Evolutionary conservation across 192 early-diverging fungal genomes (phyloP).

Genomic region (Fimicolochytrium jonesii): DNA sequence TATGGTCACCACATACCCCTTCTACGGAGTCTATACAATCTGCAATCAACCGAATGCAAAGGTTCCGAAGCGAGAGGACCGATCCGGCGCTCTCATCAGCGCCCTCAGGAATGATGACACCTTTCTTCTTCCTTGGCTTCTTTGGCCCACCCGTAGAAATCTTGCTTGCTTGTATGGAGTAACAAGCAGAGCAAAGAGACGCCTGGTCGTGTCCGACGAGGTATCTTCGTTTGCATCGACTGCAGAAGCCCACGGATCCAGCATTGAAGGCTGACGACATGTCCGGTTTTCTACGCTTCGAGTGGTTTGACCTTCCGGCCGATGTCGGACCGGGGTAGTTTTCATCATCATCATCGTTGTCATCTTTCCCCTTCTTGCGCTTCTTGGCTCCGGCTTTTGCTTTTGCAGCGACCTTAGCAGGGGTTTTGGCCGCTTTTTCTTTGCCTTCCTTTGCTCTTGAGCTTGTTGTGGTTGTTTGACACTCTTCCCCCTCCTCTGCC

Average conservation of each 20-base stretch:
- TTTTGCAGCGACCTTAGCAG: background rate
- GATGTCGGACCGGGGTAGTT: background rate
- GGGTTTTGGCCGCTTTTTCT: no score
- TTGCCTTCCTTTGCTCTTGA: background rate
- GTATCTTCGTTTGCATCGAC: conserved; percentile 21
- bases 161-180: conserved; percentile 7
- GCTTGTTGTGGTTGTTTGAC: background rate
- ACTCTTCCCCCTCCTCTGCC: background rate
- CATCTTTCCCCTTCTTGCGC: conserved; percentile 14
- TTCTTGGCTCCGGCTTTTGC: conserved; percentile 4
- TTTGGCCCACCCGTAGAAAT: background rate
- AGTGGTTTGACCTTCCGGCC: conserved; percentile 26
- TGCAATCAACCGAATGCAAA: conserved; percentile 61
- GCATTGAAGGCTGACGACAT: no score
- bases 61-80: conserved; percentile 22
- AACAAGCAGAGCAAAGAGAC: conserved; percentile 22
- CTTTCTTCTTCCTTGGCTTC: conserved; percentile 16
- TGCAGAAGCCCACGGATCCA: conserved; percentile 22
- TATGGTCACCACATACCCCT: conserved; percentile 25
- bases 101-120: conserved; percentile 4
- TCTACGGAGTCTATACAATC: conserved; percentile 77
- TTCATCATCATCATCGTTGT: background rate
- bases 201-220: conserved; percentile 2
- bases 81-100: conserved; percentile 4
- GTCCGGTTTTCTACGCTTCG: conserved; percentile 8